Percentiles rank a stretch among this genome's conserved stretches.
These are phyloP conservation scores for Eutrema heterophyllum DNA, from an alignment of 345 rosid species.

Conservation along the genomic window DNA sequence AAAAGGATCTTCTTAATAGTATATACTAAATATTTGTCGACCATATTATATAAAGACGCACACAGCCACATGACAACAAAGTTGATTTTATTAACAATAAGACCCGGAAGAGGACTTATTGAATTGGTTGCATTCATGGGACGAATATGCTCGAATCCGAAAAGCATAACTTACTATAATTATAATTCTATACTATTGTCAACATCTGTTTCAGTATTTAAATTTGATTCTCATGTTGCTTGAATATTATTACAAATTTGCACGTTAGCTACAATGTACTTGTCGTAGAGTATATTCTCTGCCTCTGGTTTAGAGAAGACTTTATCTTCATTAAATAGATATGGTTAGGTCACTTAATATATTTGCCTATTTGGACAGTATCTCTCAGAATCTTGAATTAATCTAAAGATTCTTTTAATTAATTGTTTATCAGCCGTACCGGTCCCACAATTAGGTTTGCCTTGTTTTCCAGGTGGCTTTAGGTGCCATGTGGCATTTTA, in stretches of 20 bases:
- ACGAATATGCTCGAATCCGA: constrained; percentile 29
- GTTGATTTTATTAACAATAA: background rate
- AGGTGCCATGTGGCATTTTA: background rate
- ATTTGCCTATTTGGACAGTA: constrained; percentile 9
- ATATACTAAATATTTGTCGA: constrained; percentile 17
- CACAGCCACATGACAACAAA: constrained; percentile 22
- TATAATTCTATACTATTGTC: background rate
- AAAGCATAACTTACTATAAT: constrained; percentile 10
- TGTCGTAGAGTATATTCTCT: constrained; percentile 32
- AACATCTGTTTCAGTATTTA: background rate
- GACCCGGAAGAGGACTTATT: constrained; percentile 21
- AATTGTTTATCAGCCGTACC: background rate
- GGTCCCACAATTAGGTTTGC: background rate
- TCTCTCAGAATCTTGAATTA: constrained; percentile 25
- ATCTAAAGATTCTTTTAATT: constrained; percentile 16
- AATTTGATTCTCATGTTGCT: constrained; percentile 16
- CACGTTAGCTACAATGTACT: constrained; percentile 28
- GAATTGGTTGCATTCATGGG: constrained; percentile 30
- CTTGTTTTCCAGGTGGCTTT: constrained; percentile 11
- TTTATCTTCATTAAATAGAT: constrained; percentile 14
- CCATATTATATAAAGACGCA: constrained; percentile 11
- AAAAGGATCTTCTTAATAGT: constrained; percentile 13
- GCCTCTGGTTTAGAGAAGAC: constrained; percentile 14
- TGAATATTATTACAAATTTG: constrained; percentile 11
- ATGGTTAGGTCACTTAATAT: constrained; percentile 23